A percentile compares a stretch with the other conserved stretches of the same genome.
phyloP scores from a whole-genome alignment of 805 yeast species.

The Candida odintsovae region DNA sequence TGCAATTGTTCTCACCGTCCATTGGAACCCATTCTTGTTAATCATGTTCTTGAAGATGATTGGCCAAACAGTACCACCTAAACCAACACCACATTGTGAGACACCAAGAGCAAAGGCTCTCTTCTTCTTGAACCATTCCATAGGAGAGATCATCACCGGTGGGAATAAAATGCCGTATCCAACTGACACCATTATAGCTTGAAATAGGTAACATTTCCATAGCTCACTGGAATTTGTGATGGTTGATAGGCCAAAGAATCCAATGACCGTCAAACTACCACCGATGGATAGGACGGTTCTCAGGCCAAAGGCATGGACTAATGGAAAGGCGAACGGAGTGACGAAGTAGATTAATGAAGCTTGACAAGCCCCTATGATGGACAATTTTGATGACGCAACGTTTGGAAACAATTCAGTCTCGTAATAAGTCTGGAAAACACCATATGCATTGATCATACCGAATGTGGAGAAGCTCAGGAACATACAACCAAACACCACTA shows the following conservation, averaged over 20 bases:
- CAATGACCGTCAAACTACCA: constrained; percentile 7
- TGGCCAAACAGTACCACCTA: constrained; percentile 41
- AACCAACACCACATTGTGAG: constrained; percentile 43
- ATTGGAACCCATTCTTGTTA: constrained; percentile 11
- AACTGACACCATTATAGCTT: constrained; percentile 17
- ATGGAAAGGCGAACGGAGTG: constrained; percentile 13
- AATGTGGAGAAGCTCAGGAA: constrained; percentile 13
- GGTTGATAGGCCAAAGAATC: constrained; percentile 19
- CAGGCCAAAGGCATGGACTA: constrained; percentile 18
- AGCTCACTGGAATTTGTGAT: constrained; percentile 9
- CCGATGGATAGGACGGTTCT: constrained; percentile 10
- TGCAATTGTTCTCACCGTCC: constrained; percentile 18
- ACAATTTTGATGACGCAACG: constrained; percentile 12
- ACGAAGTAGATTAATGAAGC: constrained; percentile 16
- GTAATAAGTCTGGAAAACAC: constrained; percentile 20
- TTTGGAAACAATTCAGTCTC: constrained; percentile 17
- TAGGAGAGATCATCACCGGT: constrained; percentile 53
- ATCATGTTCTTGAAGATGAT: constrained; percentile 19
- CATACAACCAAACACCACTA: constrained; percentile 17
- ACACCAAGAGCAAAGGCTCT: constrained; percentile 51
- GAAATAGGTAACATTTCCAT: constrained; percentile 24
- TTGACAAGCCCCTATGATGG: constrained; percentile 22
- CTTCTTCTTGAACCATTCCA: constrained; percentile 64
- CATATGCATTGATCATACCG: constrained; percentile 21
- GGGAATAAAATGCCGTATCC: constrained; percentile 42